Evolutionary conservation across 805 yeast genomes (phyloP).

Genomic region (Ogataea chonburiensis): DNA sequence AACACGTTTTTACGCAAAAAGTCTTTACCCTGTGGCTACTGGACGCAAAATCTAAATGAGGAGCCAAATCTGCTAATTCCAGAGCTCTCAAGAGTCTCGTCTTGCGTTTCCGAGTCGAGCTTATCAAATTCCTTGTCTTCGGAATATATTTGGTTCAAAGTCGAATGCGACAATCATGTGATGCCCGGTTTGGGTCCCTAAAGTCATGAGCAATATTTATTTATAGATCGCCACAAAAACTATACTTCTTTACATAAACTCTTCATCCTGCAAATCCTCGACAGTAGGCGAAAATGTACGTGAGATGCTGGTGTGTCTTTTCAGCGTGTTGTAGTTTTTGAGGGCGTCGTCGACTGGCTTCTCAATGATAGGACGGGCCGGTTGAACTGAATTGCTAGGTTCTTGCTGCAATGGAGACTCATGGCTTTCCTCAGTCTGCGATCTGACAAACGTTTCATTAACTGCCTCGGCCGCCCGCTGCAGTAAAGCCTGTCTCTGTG

Average conservation of each 20-base stretch:
- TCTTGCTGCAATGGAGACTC: no score
- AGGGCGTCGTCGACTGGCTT: constrained; percentile 9
- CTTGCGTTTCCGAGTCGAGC: no score
- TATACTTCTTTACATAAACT: constrained; percentile 16
- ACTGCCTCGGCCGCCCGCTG: neutral
- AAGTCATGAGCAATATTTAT: no score
- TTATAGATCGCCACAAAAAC: no score
- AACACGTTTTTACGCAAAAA: no score
- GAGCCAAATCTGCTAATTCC: neutral
- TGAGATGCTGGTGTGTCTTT: constrained; percentile 25
- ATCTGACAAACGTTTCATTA: neutral
- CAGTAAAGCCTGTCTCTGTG: neutral
- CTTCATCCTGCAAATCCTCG: constrained; percentile 25
- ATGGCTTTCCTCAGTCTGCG: no score
- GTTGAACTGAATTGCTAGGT: neutral
- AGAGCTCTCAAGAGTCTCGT: neutral
- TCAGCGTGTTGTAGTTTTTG: constrained; percentile 29
- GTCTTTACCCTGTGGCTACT: no score
- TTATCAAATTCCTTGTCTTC: no score
- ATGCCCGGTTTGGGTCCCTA: constrained; percentile 21
- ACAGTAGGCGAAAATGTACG: constrained; percentile 19
- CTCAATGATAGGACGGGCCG: neutral
- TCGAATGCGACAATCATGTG: constrained; percentile 16
- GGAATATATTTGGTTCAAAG: no score
- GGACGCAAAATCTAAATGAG: no score